These are phyloP conservation scores for Clarireedia hainanense DNA, from an alignment of 2,329 filamentous ascomycete species.

Conservation along the genomic window DNA sequence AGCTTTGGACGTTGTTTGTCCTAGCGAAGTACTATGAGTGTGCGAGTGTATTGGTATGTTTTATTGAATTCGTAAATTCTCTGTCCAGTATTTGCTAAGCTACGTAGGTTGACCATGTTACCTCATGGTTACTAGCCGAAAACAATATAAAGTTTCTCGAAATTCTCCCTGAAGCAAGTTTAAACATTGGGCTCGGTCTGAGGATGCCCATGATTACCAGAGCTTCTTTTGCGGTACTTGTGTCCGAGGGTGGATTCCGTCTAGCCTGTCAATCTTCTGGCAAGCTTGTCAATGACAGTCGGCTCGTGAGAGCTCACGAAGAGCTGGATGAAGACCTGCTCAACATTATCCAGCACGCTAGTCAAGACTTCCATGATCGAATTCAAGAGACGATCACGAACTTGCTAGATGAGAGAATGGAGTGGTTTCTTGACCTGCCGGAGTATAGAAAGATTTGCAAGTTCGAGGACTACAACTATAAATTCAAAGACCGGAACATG, in stretches of 20 bases:
- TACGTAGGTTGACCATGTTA: slow-evolving; percentile 36
- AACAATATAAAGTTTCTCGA: slow-evolving; percentile 54
- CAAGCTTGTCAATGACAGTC: not conserved
- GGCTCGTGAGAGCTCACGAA: slow-evolving; percentile 40
- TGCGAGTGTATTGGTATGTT: slow-evolving; percentile 34
- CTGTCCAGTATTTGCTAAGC: slow-evolving; percentile 3
- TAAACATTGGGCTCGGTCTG: slow-evolving; percentile 47
- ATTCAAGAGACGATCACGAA: slow-evolving; percentile 31
- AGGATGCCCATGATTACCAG: slow-evolving; percentile 37
- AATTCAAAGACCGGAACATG: not conserved
- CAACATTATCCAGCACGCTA: slow-evolving; percentile 52
- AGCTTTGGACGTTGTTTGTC: slow-evolving; percentile 59
- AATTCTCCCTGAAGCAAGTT: slow-evolving; percentile 51
- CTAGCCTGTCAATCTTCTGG: slow-evolving; percentile 9
- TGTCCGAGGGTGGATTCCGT: slow-evolving; percentile 51
- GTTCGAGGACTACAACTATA: slow-evolving; percentile 13
- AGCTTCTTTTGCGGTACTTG: slow-evolving; percentile 50
- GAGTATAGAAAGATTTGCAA: slow-evolving; percentile 27
- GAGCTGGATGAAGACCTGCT: slow-evolving; percentile 45
- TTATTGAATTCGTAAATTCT: not conserved
- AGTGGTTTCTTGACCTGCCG: slow-evolving; percentile 31
- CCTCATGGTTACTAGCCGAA: slow-evolving; percentile 49
- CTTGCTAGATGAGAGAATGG: slow-evolving; percentile 30
- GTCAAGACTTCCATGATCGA: slow-evolving; percentile 42
- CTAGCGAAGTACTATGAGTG: slow-evolving; percentile 54